Percentiles rank a stretch among this genome's conserved stretches.
Evolutionary conservation across 345 rosid species (phyloP).

Genomic region (Combretum micranthum): DNA sequence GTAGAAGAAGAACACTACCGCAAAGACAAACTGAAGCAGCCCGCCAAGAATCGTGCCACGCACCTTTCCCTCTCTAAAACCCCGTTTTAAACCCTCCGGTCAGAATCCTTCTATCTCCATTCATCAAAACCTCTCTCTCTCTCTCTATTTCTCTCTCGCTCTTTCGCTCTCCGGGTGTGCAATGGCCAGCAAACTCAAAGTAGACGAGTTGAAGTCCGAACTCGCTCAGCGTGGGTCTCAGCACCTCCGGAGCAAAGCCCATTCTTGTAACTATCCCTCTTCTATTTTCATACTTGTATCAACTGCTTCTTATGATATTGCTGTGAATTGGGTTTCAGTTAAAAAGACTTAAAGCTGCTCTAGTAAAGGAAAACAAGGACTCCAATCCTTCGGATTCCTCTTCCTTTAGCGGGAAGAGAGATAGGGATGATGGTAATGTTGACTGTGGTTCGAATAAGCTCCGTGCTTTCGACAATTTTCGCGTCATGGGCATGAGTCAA

Average conservation of each 20-base stretch:
- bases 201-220: conserved; percentile 58
- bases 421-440: conserved; percentile 26
- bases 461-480: conserved; percentile 38
- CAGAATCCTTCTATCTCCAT: too few species aligned
- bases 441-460: conserved; percentile 27
- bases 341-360: conserved; percentile 52
- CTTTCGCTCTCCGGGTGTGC: neutral
- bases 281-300: neutral
- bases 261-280: conserved; percentile 29
- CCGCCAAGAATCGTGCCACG: too few species aligned
- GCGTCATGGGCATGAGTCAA: conserved; percentile 53
- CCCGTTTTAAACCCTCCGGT: too few species aligned
- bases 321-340: conserved; percentile 24
- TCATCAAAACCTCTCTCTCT: neutral
- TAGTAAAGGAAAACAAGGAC: conserved; percentile 29
- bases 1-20: too few species aligned
- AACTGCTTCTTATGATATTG: conserved; percentile 6
- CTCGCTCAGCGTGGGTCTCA: conserved; percentile 67
- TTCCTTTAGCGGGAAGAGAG: conserved; percentile 30
- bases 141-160: neutral
- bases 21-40: too few species aligned
- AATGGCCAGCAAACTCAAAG: conserved; percentile 51
- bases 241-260: conserved; percentile 52
- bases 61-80: too few species aligned
- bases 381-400: conserved; percentile 9